These are phyloP conservation scores for Coelastrella sp. DNA, from an alignment of 139 green algal genomes.

Conservation along the genomic window DNA sequence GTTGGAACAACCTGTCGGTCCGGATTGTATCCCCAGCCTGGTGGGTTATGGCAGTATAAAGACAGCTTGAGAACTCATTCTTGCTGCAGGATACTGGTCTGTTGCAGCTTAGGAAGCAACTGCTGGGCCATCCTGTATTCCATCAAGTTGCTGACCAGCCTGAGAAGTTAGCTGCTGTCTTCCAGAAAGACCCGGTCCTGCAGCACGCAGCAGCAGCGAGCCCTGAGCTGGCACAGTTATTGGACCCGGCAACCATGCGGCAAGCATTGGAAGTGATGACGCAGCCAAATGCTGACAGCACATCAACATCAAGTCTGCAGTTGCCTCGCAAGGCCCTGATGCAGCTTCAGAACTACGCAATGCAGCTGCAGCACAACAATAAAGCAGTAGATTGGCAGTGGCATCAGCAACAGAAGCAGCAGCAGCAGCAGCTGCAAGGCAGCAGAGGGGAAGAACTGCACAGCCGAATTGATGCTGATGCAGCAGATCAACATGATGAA, in stretches of 20 bases:
- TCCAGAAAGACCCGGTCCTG: not conserved
- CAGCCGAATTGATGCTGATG: not conserved
- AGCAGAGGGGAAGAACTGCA: not conserved
- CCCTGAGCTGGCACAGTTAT: not conserved
- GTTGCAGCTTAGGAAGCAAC: conserved; percentile 10
- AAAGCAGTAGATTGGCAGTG: not conserved
- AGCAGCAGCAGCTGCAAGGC: not conserved
- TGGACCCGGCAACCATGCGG: conserved; percentile 13
- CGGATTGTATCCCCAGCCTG: not conserved
- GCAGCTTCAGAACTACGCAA: conserved; percentile 36
- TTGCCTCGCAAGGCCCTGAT: conserved; percentile 6
- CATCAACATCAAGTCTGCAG: not conserved
- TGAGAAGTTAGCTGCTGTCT: not conserved
- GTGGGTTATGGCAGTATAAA: not conserved
- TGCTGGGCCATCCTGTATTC: not conserved
- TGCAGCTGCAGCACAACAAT: conserved; percentile 15
- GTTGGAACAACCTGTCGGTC: not conserved
- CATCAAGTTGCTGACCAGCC: conserved; percentile 14
- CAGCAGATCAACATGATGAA: not conserved
- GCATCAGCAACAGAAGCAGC: conserved; percentile 1
- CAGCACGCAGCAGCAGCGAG: conserved; percentile 2
- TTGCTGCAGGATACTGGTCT: not conserved
- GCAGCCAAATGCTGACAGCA: not conserved
- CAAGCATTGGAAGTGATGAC: not conserved
- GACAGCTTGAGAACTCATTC: too few species aligned